phyloP scores from a whole-genome alignment of 2,329 filamentous ascomycete species.

The Fusarium temperatum region DNA sequence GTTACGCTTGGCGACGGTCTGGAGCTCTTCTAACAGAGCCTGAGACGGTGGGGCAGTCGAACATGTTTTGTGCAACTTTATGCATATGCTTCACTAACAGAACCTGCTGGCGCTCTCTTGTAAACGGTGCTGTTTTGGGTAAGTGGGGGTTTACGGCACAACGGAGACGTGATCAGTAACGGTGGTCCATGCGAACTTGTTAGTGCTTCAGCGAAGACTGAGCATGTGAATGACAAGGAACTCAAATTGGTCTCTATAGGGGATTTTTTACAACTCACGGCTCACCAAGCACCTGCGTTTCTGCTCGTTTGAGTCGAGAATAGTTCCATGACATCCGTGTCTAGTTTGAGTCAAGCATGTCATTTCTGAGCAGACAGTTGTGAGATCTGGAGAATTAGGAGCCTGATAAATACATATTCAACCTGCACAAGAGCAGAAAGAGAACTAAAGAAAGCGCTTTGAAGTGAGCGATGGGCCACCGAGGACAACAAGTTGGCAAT shows the following conservation, averaged over 20 bases:
- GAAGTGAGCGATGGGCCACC: not conserved
- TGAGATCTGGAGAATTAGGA: not conserved
- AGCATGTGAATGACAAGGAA: not conserved
- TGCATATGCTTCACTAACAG: not conserved
- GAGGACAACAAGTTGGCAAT: not conserved
- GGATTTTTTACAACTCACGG: not conserved
- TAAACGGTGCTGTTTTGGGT: slow-evolving; percentile 15
- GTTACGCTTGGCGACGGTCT: not conserved
- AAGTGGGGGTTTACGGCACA: slow-evolving; percentile 9
- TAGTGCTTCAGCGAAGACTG: not conserved
- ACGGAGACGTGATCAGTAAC: slow-evolving; percentile 3
- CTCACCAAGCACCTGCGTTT: not conserved
- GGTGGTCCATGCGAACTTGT: not conserved
- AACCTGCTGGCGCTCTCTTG: not conserved
- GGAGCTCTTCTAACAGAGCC: slow-evolving; percentile 6
- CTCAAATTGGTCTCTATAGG: not conserved
- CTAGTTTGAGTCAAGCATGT: not conserved
- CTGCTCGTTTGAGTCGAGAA: not conserved
- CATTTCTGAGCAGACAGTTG: not conserved
- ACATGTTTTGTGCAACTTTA: slow-evolving; percentile 17
- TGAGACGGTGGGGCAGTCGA: not conserved
- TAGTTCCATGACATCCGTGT: not conserved
- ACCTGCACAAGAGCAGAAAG: not conserved
- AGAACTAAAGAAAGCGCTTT: not conserved
- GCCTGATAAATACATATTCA: not conserved